These are phyloP conservation scores for Phaeosphaeriaceae sp. DNA, from an alignment of 2,329 filamentous ascomycete species.

Conservation along the genomic window DNA sequence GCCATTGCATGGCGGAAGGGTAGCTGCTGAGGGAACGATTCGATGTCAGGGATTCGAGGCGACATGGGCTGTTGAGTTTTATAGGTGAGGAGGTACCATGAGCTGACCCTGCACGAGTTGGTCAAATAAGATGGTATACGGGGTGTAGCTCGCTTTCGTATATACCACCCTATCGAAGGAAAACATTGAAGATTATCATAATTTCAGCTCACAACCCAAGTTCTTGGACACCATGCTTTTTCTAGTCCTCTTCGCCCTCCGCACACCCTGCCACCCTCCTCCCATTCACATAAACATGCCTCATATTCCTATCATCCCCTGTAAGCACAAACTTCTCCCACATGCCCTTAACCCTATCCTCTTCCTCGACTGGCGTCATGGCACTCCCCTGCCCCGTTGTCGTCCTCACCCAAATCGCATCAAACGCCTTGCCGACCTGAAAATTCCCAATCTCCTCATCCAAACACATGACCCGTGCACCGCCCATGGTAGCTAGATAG, in stretches of 20 bases:
- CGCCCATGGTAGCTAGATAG: constrained; percentile 67
- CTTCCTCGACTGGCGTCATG: constrained; percentile 62
- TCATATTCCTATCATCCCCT: constrained; percentile 69
- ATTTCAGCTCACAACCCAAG: too few species aligned
- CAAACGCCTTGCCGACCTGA: constrained; percentile 66
- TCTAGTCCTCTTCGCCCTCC: neutral
- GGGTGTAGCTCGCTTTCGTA: too few species aligned
- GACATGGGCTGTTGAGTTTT: constrained; percentile 18
- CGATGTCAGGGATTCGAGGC: constrained; percentile 21
- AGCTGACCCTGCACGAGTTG: too few species aligned
- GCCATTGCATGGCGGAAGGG: constrained; percentile 19
- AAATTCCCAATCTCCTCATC: constrained; percentile 64
- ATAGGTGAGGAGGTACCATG: neutral
- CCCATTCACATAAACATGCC: constrained; percentile 53
- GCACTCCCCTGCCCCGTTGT: constrained; percentile 20
- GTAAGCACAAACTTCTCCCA: constrained; percentile 73
- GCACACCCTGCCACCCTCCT: constrained; percentile 1
- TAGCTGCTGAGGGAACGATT: constrained; percentile 26
- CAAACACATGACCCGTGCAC: constrained; percentile 65
- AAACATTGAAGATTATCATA: too few species aligned
- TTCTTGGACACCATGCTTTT: too few species aligned
- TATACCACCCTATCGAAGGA: too few species aligned
- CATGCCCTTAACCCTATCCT: constrained; percentile 55
- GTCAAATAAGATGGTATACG: too few species aligned
- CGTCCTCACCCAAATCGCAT: constrained; percentile 62